A percentile compares a stretch with the other conserved stretches of the same genome.
Evolutionary conservation across 139 green algal species (phyloP).

Genomic region (Nannochloris sp.): DNA sequence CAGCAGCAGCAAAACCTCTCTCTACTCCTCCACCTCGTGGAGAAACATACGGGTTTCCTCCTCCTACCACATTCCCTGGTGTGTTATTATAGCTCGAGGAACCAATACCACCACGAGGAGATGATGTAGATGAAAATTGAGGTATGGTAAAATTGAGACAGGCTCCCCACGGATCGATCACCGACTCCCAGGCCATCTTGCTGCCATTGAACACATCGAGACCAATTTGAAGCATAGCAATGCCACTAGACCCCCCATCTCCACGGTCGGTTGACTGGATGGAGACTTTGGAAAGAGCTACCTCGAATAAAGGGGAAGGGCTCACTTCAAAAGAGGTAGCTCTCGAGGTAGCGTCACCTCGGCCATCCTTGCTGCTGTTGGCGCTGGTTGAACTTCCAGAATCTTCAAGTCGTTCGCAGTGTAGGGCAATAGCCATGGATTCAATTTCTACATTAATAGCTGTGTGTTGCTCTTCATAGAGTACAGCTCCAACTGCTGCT

Average conservation of each 20-base stretch:
- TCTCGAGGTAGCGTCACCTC: no score
- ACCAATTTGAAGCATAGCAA: background rate
- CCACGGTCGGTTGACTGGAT: background rate
- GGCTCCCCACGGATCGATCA: conserved; percentile 61
- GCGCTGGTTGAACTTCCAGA: no score
- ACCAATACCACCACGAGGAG: no score
- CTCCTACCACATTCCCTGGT: no score
- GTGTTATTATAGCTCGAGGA: no score
- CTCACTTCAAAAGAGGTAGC: no score
- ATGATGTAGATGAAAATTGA: no score
- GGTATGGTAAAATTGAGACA: background rate
- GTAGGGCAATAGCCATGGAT: background rate
- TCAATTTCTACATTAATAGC: background rate
- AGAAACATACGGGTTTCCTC: no score
- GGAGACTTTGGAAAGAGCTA: background rate
- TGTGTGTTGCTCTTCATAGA: background rate
- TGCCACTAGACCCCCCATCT: background rate
- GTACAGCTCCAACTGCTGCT: no score
- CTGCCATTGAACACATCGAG: conserved; percentile 50
- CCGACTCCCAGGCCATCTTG: conserved; percentile 63
- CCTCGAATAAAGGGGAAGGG: background rate
- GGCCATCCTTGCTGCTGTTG: no score
- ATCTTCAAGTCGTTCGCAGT: background rate
- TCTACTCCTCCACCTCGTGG: no score
- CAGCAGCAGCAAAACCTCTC: no score